Percentiles rank a stretch among this genome's conserved stretches.
phyloP scores from a whole-genome alignment of 768 basidiomycete genomes.

The Boletus edulis region DNA sequence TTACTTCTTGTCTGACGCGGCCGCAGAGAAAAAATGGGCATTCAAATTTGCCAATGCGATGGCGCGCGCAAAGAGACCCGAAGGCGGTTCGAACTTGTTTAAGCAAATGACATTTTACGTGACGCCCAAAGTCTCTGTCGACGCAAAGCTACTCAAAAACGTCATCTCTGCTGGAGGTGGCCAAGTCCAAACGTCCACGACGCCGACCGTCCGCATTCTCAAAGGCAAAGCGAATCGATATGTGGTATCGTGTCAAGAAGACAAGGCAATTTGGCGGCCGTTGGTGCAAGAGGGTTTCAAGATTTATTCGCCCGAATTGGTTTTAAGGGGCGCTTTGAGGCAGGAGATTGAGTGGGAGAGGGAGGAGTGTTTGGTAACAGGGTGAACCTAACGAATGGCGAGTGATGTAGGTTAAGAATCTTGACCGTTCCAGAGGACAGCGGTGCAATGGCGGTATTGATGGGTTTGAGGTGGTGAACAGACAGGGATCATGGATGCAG shows the following conservation, averaged over 20 bases:
- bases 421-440: no score
- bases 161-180: conserved; percentile 73
- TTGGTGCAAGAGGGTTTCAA: conserved; percentile 47
- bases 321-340: conserved; percentile 60
- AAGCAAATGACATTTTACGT: conserved; percentile 69
- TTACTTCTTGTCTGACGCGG: conserved; percentile 58
- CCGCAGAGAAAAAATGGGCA: conserved; percentile 61
- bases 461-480: no score
- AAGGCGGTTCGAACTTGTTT: conserved; percentile 52
- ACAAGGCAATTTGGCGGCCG: conserved; percentile 64
- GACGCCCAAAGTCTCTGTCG: conserved; percentile 61
- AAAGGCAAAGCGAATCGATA: conserved; percentile 48
- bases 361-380: conserved; percentile 20
- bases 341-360: conserved; percentile 70
- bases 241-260: conserved; percentile 66
- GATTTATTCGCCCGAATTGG: conserved; percentile 69
- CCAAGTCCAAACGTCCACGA: conserved; percentile 49
- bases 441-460: no score
- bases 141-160: conserved; percentile 60
- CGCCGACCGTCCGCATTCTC: conserved; percentile 55
- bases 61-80: conserved; percentile 47
- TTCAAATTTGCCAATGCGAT: conserved; percentile 65
- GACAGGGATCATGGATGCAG: no score
- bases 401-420: no score
- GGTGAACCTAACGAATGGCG: neutral